A percentile compares a stretch with the other conserved stretches of the same genome.
phyloP scores from a whole-genome alignment of 805 yeast genomes.

The Lipomyces orientalis region DNA sequence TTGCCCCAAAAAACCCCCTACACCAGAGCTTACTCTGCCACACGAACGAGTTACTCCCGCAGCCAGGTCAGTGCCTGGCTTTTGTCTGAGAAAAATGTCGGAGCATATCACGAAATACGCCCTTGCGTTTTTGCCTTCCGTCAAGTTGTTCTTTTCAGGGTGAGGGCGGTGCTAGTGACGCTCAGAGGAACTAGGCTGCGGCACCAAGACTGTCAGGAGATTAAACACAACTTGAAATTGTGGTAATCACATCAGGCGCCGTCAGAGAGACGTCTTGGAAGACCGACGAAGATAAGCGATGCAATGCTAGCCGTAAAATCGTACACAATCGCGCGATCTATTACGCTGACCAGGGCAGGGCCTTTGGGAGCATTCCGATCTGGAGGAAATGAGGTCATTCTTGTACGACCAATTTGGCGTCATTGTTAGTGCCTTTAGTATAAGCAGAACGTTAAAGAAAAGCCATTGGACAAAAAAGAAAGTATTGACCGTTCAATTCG shows the following conservation, averaged over 20 bases:
- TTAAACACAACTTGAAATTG: neutral
- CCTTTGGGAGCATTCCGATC: neutral
- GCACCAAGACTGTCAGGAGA: neutral
- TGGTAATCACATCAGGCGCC: neutral
- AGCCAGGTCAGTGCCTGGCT: too few species aligned
- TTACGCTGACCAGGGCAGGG: slow-evolving; percentile 1
- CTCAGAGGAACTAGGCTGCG: neutral
- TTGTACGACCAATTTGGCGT: neutral
- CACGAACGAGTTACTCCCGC: too few species aligned
- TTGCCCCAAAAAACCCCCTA: too few species aligned
- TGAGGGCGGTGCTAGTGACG: too few species aligned
- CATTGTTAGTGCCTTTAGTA: neutral
- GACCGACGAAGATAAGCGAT: slow-evolving; percentile 5
- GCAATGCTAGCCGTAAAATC: neutral
- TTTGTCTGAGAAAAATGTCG: too few species aligned
- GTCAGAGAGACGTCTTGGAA: neutral
- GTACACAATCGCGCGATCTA: neutral
- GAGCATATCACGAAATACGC: too few species aligned
- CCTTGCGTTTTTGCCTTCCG: too few species aligned
- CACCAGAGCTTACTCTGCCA: too few species aligned
- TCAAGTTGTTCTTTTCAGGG: too few species aligned
- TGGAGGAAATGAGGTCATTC: slow-evolving; percentile 7
- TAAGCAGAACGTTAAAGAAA: slow-evolving; percentile 1
- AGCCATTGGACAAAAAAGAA: neutral
- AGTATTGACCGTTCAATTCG: neutral